These are phyloP conservation scores for Podospora australis DNA, from an alignment of 495 filamentous ascomycete species.

Conservation along the genomic window DNA sequence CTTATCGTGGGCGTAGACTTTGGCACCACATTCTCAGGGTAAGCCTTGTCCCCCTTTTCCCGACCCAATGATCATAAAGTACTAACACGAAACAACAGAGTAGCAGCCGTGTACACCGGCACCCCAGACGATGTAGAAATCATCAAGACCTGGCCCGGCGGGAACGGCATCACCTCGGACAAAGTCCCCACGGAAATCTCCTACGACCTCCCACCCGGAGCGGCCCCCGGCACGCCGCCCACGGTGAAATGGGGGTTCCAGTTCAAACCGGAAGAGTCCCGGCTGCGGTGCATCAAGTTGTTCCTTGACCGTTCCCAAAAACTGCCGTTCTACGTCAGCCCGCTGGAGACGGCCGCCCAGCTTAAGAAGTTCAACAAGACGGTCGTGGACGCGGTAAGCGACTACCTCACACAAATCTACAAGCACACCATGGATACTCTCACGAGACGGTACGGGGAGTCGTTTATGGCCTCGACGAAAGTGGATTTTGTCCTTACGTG, in stretches of 20 bases:
- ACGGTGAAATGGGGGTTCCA: constrained; percentile 69
- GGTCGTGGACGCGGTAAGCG: constrained; percentile 54
- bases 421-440: constrained; percentile 69
- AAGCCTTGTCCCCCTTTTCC: constrained; percentile 21
- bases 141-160: constrained; percentile 76
- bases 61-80: background rate
- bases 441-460: constrained; percentile 55
- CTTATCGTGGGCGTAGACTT: constrained; percentile 64
- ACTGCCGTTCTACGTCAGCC: constrained; percentile 68
- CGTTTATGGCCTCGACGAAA: constrained; percentile 54
- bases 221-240: constrained; percentile 27
- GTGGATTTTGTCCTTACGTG: constrained; percentile 68
- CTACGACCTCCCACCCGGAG: constrained; percentile 40
- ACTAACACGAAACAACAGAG: constrained; percentile 35
- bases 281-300: constrained; percentile 72
- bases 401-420: constrained; percentile 64
- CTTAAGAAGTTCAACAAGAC: constrained; percentile 58
- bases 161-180: constrained; percentile 64
- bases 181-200: constrained; percentile 60
- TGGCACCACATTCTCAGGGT: constrained; percentile 67
- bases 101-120: constrained; percentile 67
- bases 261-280: constrained; percentile 65
- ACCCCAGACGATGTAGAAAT: constrained; percentile 73
- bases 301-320: constrained; percentile 74
- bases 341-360: constrained; percentile 65